Percentiles rank a stretch among this genome's conserved stretches.
Conservation (phyloP, 2,329 filamentous ascomycete genomes). For the Chrysoporthe deuterocubensis region DNA sequence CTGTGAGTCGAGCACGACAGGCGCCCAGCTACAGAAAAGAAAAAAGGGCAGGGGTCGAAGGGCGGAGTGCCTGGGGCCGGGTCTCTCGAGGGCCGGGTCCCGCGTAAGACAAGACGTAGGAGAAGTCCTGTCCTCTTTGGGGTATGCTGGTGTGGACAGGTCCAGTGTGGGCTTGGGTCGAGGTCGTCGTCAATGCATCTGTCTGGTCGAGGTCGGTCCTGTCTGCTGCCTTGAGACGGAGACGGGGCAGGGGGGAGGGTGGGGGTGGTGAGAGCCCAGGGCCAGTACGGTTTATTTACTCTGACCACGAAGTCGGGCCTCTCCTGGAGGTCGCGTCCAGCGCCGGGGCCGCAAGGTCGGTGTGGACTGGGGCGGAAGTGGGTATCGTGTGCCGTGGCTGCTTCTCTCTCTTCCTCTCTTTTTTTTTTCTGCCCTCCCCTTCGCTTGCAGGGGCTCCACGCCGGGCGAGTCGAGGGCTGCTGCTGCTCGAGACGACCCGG, state of each 20-base stretch:
- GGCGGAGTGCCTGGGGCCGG: constrained; percentile 7
- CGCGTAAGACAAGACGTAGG: neutral
- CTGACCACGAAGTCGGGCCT: constrained; percentile 8
- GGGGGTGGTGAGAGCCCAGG: constrained; percentile 6
- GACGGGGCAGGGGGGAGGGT: constrained; percentile 8
- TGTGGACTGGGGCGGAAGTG: constrained; percentile 25
- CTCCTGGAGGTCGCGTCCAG: constrained; percentile 26
- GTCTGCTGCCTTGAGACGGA: constrained; percentile 12
- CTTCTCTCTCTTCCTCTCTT: constrained; percentile 3
- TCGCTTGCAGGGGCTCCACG: constrained; percentile 20
- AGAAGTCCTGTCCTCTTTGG: neutral
- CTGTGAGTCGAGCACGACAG: constrained; percentile 4
- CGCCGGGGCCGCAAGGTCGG: constrained; percentile 27
- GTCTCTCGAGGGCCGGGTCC: neutral
- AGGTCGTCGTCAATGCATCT: constrained; percentile 13
- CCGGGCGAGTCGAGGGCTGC: constrained; percentile 25
- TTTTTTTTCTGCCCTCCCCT: neutral
- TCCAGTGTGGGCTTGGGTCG: constrained; percentile 10
- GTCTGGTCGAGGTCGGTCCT: constrained; percentile 6
- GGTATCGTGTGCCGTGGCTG: constrained; percentile 16
- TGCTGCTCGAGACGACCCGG: constrained; percentile 15
- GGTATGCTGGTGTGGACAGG: neutral
- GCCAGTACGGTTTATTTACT: constrained; percentile 12
- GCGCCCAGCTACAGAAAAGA: neutral
- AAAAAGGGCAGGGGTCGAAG: neutral